Conservation (phyloP, 768 basidiomycete genomes). For the Leccinum olivaceopallidum region DNA sequence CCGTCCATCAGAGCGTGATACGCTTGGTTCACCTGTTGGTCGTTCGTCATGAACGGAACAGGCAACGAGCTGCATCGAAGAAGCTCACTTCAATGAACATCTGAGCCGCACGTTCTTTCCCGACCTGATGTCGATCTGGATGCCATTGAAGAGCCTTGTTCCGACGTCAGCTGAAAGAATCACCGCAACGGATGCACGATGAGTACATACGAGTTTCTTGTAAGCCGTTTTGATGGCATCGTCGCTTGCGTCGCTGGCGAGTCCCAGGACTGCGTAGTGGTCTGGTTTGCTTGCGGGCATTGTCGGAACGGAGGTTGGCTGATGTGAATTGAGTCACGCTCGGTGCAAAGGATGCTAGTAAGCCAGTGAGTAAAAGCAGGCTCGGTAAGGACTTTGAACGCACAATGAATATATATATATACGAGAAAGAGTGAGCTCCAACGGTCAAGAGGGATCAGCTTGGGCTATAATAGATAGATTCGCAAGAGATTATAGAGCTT, state of each 20-base stretch:
- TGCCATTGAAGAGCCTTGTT: conserved; percentile 64
- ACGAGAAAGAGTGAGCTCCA: conserved; percentile 26
- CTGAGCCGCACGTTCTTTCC: conserved; percentile 52
- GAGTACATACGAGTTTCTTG: conserved; percentile 53
- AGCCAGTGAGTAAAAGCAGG: conserved; percentile 11
- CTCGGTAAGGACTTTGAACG: conserved; percentile 12
- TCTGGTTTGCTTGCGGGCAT: conserved; percentile 31
- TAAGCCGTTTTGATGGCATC: conserved; percentile 61
- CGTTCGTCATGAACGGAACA: conserved; percentile 3
- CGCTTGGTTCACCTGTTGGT: conserved; percentile 50
- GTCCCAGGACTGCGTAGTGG: conserved; percentile 45
- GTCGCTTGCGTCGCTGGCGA: conserved; percentile 44
- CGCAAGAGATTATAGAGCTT: conserved; percentile 26
- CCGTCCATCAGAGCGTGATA: conserved; percentile 55
- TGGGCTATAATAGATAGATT: conserved; percentile 21
- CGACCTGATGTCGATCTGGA: conserved; percentile 57
- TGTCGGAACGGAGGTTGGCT: conserved; percentile 18
- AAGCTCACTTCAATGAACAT: conserved; percentile 55
- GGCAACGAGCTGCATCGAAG: not conserved
- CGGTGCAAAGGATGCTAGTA: conserved; percentile 6
- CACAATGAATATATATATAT: conserved; percentile 23
- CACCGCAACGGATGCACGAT: conserved; percentile 20
- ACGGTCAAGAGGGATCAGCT: conserved; percentile 26
- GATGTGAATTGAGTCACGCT: conserved; percentile 14
- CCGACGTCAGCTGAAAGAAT: conserved; percentile 20